Percentiles rank a stretch among this genome's conserved stretches.
Conservation (phyloP, 805 yeast species). For the Metschnikowia continentalis region DNA sequence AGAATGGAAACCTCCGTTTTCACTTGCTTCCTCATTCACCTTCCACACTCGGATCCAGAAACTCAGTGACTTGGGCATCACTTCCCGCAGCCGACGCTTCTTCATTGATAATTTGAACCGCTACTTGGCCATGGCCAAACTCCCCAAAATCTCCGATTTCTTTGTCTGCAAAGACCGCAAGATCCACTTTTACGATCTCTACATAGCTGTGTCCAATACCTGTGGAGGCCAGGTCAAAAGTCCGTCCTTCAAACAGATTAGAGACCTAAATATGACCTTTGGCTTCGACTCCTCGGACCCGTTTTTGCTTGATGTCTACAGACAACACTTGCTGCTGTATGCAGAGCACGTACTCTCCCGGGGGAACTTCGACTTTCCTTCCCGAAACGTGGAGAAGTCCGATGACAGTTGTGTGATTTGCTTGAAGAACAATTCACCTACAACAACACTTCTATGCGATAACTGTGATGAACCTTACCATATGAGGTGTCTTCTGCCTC, state of each 20-base stretch:
- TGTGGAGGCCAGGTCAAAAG: constrained; percentile 6
- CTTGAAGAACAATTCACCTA: constrained; percentile 41
- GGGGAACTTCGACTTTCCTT: constrained; percentile 30
- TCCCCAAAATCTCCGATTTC: constrained; percentile 20
- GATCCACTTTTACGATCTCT: constrained; percentile 38
- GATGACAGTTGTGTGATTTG: constrained; percentile 46
- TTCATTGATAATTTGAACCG: constrained; percentile 61
- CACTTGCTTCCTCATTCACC: constrained; percentile 50
- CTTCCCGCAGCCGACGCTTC: constrained; percentile 58
- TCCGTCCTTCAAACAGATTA: constrained; percentile 19
- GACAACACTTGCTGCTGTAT: constrained; percentile 25
- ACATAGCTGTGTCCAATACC: constrained; percentile 27
- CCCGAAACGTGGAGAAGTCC: constrained; percentile 23
- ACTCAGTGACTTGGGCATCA: constrained; percentile 57
- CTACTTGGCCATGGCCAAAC: constrained; percentile 45
- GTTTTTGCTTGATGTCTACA: constrained; percentile 23
- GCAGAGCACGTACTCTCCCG: constrained; percentile 29
- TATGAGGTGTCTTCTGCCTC: constrained; percentile 59
- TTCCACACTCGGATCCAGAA: constrained; percentile 70
- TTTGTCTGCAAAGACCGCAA: constrained; percentile 16
- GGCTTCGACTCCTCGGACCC: constrained; percentile 17
- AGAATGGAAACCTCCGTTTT: constrained; percentile 53
- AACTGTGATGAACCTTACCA: constrained; percentile 73
- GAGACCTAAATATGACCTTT: constrained; percentile 21
- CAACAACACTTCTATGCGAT: constrained; percentile 57